Conservation (phyloP, 768 basidiomycete species). For the Kockovaella imperatae region DNA sequence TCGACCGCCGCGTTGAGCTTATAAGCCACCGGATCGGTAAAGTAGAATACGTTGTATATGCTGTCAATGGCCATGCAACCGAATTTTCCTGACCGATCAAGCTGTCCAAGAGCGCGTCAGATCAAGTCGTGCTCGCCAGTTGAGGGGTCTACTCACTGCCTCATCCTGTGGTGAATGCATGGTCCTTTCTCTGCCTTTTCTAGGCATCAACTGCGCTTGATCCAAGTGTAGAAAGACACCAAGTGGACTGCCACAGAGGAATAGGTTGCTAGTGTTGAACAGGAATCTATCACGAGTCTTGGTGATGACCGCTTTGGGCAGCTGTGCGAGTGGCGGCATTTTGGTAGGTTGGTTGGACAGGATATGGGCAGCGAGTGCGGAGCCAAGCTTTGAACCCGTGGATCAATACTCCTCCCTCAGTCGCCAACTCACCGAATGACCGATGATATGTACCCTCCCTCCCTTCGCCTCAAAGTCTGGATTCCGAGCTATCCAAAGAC, state of each 20-base stretch:
- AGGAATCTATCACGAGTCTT: constrained; percentile 43
- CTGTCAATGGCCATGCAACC: constrained; percentile 47
- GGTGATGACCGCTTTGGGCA: constrained; percentile 42
- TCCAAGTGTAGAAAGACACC: constrained; percentile 49
- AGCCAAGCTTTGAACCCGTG: constrained; percentile 38
- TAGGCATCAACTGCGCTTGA: constrained; percentile 48
- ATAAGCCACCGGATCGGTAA: constrained; percentile 49
- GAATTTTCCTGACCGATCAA: constrained; percentile 47
- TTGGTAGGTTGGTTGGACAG: constrained; percentile 48
- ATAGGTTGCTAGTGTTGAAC: constrained; percentile 46
- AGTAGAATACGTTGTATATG: constrained; percentile 49
- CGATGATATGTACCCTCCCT: constrained; percentile 48
- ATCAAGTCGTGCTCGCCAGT: neutral
- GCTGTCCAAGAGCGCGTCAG: constrained; percentile 17
- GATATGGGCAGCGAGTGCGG: constrained; percentile 47
- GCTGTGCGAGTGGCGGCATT: constrained; percentile 43
- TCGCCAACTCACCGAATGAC: constrained; percentile 42
- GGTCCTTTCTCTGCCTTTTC: constrained; percentile 47
- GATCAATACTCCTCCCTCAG: neutral
- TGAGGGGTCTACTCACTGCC: constrained; percentile 37
- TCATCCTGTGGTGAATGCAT: constrained; percentile 48
- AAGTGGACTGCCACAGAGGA: constrained; percentile 48
- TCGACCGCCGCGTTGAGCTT: constrained; percentile 49
- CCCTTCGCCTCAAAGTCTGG: constrained; percentile 46
- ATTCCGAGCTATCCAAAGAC: constrained; percentile 48